Base-by-base conservation (phyloP, 2,329 filamentous ascomycete species). In the Hypoxylon sp. region DNA sequence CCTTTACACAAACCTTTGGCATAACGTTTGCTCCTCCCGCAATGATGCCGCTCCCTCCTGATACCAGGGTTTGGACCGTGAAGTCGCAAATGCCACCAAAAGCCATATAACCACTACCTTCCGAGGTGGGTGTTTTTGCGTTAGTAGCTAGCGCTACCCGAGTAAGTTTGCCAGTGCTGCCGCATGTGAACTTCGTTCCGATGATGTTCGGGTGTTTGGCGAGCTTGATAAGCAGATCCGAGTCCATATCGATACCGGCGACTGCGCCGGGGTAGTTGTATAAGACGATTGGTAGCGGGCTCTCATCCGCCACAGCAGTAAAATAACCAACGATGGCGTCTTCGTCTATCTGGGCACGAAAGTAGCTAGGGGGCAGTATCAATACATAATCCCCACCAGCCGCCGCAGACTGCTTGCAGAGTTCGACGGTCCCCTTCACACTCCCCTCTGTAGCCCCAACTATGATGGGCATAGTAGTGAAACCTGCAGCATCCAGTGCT, bases 201-300 rank as follows among this genome's bases (percentile, higher is more conserved):
- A 94, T 83, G 75, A 97, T 93, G 81, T 97, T 97, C 71, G 90
- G 89, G 81, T 97, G 93, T 77, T 89, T 82, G 48, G 91, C 91
- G 38, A 97, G 87, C 77, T 86, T 87, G 82, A 96, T 93, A 75
- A 97, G 87, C 65, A 95, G 86, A 78, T 97, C 93, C 64, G 91
- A 94, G 84, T 96, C 93, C 88, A 97, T 91, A 79, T 97, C 93
- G 76, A 97, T 91, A 55, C 93, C 93, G 5, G 92, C 87, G 5
- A 96, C 93, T 53, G 93, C 93, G 56, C 93, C 93, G 0, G 93
- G 93, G 82, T 96, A 97, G 84, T 97, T 97, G 87, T 97, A 97
- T 51, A 97, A 83, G 70, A 97, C 87, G 60, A 97, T 79, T n/a
- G 93, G 92, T 7, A 96, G 82, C 4, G 92, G 90, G 55, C 90